Conservation (phyloP, 2,329 filamentous ascomycete species). For the Curvularia sp. region DNA sequence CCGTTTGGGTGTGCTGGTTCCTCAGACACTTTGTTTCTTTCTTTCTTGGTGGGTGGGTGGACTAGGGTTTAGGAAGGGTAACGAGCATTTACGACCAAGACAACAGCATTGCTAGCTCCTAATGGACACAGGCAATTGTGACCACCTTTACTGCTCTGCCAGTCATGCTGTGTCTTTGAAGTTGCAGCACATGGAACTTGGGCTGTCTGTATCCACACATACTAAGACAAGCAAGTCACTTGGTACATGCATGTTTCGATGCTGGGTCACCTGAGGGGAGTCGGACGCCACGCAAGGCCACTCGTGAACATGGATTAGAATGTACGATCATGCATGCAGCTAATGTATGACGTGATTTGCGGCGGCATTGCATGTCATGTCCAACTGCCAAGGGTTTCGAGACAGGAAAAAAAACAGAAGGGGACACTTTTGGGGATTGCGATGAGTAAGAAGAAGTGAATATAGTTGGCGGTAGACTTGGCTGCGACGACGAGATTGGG, state of each 20-base stretch:
- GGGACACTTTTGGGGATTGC: background rate
- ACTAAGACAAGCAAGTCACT: constrained; percentile 14
- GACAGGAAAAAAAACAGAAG: background rate
- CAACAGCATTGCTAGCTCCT: constrained; percentile 11
- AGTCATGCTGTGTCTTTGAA: background rate
- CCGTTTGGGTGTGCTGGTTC: constrained; percentile 7
- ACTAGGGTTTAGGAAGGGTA: constrained; percentile 7
- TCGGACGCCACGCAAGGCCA: constrained; percentile 4
- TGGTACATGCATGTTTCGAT: constrained; percentile 7
- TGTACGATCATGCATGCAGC: constrained; percentile 17
- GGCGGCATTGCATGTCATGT: constrained; percentile 1
- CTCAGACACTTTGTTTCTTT: background rate
- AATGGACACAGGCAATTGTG: constrained; percentile 11
- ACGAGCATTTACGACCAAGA: constrained; percentile 23
- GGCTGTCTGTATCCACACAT: background rate
- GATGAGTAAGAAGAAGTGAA: constrained; percentile 1
- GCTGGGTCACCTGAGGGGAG: constrained; percentile 8
- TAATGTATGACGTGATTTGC: constrained; percentile 20
- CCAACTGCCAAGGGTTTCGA: background rate
- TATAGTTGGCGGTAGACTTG: background rate
- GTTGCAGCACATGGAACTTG: background rate
- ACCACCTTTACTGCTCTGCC: background rate
- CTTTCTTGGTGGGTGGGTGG: constrained; percentile 3
- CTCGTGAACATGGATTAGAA: constrained; percentile 8
- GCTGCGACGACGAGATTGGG: constrained; percentile 1